Evolutionary conservation across 768 basidiomycete genomes (phyloP), one percentile per base, ranked within the genome.

Genomic region (Xerocomellus amylosporus): DNA sequence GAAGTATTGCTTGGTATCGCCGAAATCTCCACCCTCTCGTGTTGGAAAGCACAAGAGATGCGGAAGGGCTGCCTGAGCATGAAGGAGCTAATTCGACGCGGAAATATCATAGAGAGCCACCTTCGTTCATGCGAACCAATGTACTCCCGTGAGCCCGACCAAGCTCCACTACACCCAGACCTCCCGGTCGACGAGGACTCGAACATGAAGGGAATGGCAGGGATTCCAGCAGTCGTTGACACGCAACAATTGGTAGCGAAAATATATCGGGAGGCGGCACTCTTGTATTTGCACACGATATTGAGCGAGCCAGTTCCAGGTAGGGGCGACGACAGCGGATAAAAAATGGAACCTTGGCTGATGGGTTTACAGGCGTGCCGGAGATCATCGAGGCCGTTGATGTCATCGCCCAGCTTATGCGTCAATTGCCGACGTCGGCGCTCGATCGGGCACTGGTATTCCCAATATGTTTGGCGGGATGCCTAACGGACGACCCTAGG

Each of bases 1-100:
- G 87, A 87, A 61, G 86, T 83, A 9, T 71, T 92, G 66, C 79
- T 91, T 55, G 87, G 83, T 36, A 79, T 92, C 55, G 88, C 84
- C 22, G 88, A 92, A 64, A 78, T 82, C 20, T 84, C 86, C n/a
- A 76, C 79, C 8, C 79, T 93, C 30, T 82, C 86, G 5, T 79
- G 84, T 60, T 92, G 90, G 90, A 91, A 90, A 69, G 68, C 74
- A 22, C 75, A 77, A 46, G 84, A 90, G 65, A 73, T 78, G 52
- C 80, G 77, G 48, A 83, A 83, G 53, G 84, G 84, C 41, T 79
- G 81, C 34, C 75, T 93, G 55, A 90, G 88, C 70, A 78, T 82
- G 69, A 81, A 85, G 54, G 88, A 90, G 60, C 79, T 93, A 33
- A 79, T 92, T 53, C 77, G 82, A 37, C 80, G 86, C n/a, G 89